phyloP scores from a whole-genome alignment of 108 stramenopile species.

The Fistulifera solaris region DNA sequence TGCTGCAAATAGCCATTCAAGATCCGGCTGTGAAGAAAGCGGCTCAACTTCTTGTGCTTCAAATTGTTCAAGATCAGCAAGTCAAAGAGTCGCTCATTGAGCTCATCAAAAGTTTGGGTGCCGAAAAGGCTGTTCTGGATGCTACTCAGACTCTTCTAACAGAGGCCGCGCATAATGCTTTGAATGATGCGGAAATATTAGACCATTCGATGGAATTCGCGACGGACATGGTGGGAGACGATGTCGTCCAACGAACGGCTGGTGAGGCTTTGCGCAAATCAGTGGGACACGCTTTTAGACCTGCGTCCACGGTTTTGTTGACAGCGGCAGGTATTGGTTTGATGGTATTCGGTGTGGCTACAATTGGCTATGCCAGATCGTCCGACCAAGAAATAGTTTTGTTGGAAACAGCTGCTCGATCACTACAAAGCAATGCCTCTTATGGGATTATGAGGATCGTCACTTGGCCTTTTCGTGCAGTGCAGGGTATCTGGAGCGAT shows the following conservation, averaged over 20 bases:
- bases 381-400: constrained; percentile 15
- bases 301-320: constrained; percentile 20
- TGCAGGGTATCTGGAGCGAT: too few relatives aligned
- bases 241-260: constrained; percentile 75
- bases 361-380: constrained; percentile 14
- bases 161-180: constrained; percentile 65
- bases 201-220: constrained; percentile 89
- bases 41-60: constrained; percentile 44
- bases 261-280: constrained; percentile 81
- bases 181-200: constrained; percentile 81
- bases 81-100: constrained; percentile 59
- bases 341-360: constrained; percentile 11
- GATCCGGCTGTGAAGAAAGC: constrained; percentile 55
- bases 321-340: constrained; percentile 12
- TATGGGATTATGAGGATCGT: constrained; percentile 4
- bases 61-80: constrained; percentile 63
- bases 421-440: constrained; percentile 8
- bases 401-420: constrained; percentile 14
- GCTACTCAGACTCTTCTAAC: constrained; percentile 62
- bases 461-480: constrained; percentile 2
- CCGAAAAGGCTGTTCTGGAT: constrained; percentile 41
- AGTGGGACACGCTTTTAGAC: constrained; percentile 72
- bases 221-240: constrained; percentile 80
- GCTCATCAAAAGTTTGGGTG: constrained; percentile 52
- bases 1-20: constrained; percentile 58